Base-by-base conservation (phyloP, 2,329 filamentous ascomycete species). In the Fusarium nygamai region DNA sequence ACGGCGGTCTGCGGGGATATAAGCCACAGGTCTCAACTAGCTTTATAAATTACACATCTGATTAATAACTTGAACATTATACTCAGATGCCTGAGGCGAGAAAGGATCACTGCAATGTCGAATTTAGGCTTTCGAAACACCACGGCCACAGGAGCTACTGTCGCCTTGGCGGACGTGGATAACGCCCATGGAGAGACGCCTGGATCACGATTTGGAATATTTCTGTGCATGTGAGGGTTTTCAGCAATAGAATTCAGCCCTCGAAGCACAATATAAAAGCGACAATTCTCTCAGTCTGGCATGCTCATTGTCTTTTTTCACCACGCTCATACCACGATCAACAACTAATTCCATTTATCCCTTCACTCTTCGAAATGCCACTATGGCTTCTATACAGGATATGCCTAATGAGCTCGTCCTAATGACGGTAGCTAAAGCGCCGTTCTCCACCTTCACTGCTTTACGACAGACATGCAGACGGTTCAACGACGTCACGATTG, bases 81-180 rank as follows among this genome's bases (percentile, higher is more conserved):
- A 6, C 29, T 8, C 10, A 22, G 17, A 31, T 48, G 4, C 16
- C 20, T 6, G 29, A 8, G 13, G 7, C 10, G 7, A 27, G n/a
- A 8, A 53, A 34, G 5, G 13, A 38, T 34, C 16, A 24, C 12
- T 8, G 6, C 8, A 19, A 10, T 24, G 17, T 13, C 13, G 3
- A 34, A 11, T 53, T 27, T 53, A 27, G 20, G 12, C 13, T 20
- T 53, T 16, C 13, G 13, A 8, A 19, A 34, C 6, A 24, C 2
- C 8, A 24, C 9, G 19, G 31, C 13, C 9, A 20, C 8, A 33
- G 11, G 24, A 6, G n/a, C 12, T 33, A 51, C 8, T 10, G 33
- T n/a, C n/a, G 16, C 5, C 6, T 5, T n/a, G n/a, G 17, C 3
- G 6, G 17, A 36, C 5, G 17, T 2, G 8, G 19, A 20, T 1